phyloP scores from a whole-genome alignment of 805 yeast species.

The Candida andamanensis region DNA sequence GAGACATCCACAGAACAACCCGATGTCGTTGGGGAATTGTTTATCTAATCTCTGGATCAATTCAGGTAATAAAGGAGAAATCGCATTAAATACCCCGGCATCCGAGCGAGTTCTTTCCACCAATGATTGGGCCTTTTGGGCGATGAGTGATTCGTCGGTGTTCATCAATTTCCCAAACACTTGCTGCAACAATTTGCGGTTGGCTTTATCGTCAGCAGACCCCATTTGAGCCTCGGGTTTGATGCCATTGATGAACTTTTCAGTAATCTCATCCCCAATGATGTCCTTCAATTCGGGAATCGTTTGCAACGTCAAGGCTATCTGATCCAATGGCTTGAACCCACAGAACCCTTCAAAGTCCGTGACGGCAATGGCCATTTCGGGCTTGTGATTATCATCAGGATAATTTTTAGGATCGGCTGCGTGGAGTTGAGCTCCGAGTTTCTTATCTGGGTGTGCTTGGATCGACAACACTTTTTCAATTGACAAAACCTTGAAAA shows the following conservation, averaged over 20 bases:
- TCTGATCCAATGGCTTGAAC: conserved; percentile 81
- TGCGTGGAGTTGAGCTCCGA: conserved; percentile 71
- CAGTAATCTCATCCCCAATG: conserved; percentile 59
- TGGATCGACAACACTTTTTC: conserved; percentile 91
- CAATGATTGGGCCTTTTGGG: conserved; percentile 53
- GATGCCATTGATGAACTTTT: conserved; percentile 48
- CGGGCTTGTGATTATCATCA: conserved; percentile 98
- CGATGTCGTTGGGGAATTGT: conserved; percentile 92
- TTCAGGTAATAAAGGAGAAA: conserved; percentile 53
- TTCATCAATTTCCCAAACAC: conserved; percentile 85
- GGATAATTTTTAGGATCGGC: conserved; percentile 92
- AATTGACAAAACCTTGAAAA: conserved; percentile 91
- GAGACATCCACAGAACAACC: conserved; percentile 92
- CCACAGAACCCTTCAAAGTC: conserved; percentile 98
- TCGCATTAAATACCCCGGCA: conserved; percentile 52
- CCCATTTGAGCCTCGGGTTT: conserved; percentile 41
- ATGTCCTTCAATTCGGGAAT: conserved; percentile 74
- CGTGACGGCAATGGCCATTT: conserved; percentile 97
- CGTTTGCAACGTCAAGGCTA: conserved; percentile 59
- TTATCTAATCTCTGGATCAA: conserved; percentile 71
- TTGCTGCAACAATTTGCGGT: conserved; percentile 63
- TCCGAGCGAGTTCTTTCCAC: conserved; percentile 57
- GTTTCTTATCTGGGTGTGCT: conserved; percentile 92
- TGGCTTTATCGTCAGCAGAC: conserved; percentile 48
- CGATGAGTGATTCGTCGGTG: conserved; percentile 58